phyloP scores from a whole-genome alignment of 2,329 filamentous ascomycete genomes.

The Colletotrichum filicis region DNA sequence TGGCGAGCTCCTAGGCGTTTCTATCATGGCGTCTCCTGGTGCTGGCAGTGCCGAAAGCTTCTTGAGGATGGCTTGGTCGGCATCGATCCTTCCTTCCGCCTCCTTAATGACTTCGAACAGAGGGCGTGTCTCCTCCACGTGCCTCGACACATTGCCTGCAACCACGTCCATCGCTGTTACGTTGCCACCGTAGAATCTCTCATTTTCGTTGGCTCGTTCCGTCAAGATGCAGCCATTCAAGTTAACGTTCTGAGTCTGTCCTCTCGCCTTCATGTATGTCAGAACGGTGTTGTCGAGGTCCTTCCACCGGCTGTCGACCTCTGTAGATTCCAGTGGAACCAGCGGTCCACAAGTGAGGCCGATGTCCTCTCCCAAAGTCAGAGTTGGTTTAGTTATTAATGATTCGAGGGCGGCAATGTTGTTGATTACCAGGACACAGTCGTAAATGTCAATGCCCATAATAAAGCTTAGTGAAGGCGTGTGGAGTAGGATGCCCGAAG shows the following conservation, averaged over 20 bases:
- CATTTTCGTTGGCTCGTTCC: constrained; percentile 69
- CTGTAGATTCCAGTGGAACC: constrained; percentile 62
- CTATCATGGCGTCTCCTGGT: constrained; percentile 77
- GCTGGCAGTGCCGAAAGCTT: constrained; percentile 73
- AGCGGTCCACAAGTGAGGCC: constrained; percentile 82
- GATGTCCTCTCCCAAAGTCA: constrained; percentile 85
- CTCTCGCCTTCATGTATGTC: constrained; percentile 68
- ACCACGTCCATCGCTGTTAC: constrained; percentile 67
- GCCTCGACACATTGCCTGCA: constrained; percentile 65
- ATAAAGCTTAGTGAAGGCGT: constrained; percentile 90
- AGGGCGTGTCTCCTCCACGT: constrained; percentile 64
- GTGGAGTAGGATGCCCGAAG: constrained; percentile 90
- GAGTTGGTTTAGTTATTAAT: constrained; percentile 77
- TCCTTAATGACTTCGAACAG: constrained; percentile 88
- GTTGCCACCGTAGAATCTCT: constrained; percentile 64
- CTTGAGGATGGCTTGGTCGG: constrained; percentile 75
- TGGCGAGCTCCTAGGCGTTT: constrained; percentile 51
- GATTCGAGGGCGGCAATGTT: constrained; percentile 84
- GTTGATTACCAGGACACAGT: constrained; percentile 94
- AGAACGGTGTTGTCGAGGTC: constrained; percentile 66
- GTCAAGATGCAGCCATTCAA: constrained; percentile 67
- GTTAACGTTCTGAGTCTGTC: constrained; percentile 65
- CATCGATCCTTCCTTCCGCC: constrained; percentile 84
- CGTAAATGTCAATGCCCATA: constrained; percentile 93
- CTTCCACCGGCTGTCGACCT: constrained; percentile 62